Evolutionary conservation across 176 grass and related monocot species (phyloP), one percentile per base, ranked within the genome.

Genomic region (Musa troglodytarum): DNA sequence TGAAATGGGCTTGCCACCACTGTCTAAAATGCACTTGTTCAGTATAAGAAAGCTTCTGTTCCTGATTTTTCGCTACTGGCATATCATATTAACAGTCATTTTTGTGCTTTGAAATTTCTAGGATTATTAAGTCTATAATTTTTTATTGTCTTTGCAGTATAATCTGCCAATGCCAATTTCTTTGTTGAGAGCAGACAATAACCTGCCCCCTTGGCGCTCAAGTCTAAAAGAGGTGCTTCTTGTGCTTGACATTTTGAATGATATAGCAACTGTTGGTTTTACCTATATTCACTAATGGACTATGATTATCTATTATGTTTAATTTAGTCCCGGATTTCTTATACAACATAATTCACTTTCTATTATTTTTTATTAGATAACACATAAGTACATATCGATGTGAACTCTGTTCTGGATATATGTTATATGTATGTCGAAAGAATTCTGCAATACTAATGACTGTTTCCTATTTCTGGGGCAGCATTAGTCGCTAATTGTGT

Each of bases 121-220:
- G 11, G 81, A 74, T 72, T 1, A 11, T 77, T 23, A 63, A 49
- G 51, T 59, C 29, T 85, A 14, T 85, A 50, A 66, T 65, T 17
- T 49, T 76, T 16, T 79, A 78, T 82, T 34, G 66, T 85, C 56
- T 90, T 73, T 80, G 53, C 86, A 98, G 94, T 98, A 98, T 76
- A 98, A 98, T 25, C 80, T 98, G 63, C 90, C 90, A 80, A 84
- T 85, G 69, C 94, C 94, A 16, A 54, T 93, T 28, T 83, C 85
- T 84, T 62, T 93, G 58, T 78, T 98, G 73, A 85, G 94, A 82
- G 90, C 90, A 23, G 94, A 98, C 80, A 98, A 98, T 81, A 98
- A 98, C 8, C 26, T 91, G 55, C 94, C 94, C 63, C 94, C 94
- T 74, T 98, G 94, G 94, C 90, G 86, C 65, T 80, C 82, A 56